Conservation (phyloP, 495 filamentous ascomycete species). For the Penicillium canescens region DNA sequence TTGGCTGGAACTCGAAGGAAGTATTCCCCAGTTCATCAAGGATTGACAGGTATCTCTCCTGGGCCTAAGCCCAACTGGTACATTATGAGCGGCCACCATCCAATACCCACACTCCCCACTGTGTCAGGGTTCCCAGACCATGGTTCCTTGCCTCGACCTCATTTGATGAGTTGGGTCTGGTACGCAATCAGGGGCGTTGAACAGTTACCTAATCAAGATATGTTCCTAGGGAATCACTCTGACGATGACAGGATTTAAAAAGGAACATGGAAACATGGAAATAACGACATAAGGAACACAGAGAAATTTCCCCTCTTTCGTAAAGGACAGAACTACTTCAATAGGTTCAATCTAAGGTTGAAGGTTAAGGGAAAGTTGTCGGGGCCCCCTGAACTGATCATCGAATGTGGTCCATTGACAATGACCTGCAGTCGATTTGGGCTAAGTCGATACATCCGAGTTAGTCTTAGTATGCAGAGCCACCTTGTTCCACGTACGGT, state of each 20-base stretch:
- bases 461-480: constrained; percentile 35
- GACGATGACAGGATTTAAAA: constrained; percentile 5
- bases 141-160: constrained; percentile 30
- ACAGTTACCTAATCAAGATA: constrained; percentile 16
- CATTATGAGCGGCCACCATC: constrained; percentile 8
- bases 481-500: constrained; percentile 31
- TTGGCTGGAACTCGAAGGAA: constrained; percentile 11
- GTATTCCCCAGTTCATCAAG: constrained; percentile 33
- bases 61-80: constrained; percentile 16
- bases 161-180: constrained; percentile 30
- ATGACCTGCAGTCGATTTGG: constrained; percentile 25
- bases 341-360: not conserved
- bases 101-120: constrained; percentile 27
- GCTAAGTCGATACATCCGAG: constrained; percentile 30
- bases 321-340: not conserved
- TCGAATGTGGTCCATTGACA: constrained; percentile 19
- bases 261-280: not conserved
- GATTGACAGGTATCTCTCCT: constrained; percentile 29
- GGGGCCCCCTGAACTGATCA: constrained; percentile 23
- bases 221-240: constrained; percentile 2
- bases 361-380: constrained; percentile 3
- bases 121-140: constrained; percentile 33
- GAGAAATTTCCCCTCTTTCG: not conserved
- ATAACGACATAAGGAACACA: not conserved
- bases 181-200: constrained; percentile 33